Evolutionary conservation across 345 rosid species (phyloP), one percentile per base, ranked within the genome.

Genomic region (Bruguiera gymnorhiza): DNA sequence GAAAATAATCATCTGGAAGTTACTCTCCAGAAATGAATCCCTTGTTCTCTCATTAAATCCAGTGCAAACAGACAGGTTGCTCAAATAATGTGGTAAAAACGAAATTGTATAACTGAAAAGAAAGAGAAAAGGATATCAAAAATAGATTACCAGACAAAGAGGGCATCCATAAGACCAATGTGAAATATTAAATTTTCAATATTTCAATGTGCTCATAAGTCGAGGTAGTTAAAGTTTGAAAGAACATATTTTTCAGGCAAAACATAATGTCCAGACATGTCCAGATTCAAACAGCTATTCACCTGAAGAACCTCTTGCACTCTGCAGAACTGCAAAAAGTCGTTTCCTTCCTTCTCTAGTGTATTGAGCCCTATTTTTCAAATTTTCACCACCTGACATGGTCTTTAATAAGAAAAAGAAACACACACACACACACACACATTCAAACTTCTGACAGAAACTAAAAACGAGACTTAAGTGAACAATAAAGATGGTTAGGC

Each of bases 261-360:
- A 61, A 57, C 50, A 62, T 32, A 67, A 39, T 15, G 43, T 71
- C 73, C 63, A 59, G 36, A 64, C 30, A 30, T 21, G 60, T 73
- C 66, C 43, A 66, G 27, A 57, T 3, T 63, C n/a, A 63, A 27
- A 56, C 16, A 63, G 51, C 27, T 36, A 63, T 62, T 80, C 75
- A 95, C 99, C 99, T 87, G 99, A 90, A 67, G 98, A 95, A 59
- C 97, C 97, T 82, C 93, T 88, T 50, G 98, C 98, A 88, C 93
- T 92, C 83, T 95, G 99, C 81, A 95, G 78, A 79, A 95, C 96
- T 62, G 98, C 87, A 84, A 95, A 95, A 34, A 95, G 99, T 71
- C 90, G 99, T 71, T 92, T 95, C 83, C 99, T 88, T 75, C 97
- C 99, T 79, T 88, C 99, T 79, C 94, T 86, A 46, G 97, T 86